Percentiles rank a stretch among this genome's conserved stretches.
Conservation (phyloP, 805 yeast species). For the Saturnispora silvae region DNA sequence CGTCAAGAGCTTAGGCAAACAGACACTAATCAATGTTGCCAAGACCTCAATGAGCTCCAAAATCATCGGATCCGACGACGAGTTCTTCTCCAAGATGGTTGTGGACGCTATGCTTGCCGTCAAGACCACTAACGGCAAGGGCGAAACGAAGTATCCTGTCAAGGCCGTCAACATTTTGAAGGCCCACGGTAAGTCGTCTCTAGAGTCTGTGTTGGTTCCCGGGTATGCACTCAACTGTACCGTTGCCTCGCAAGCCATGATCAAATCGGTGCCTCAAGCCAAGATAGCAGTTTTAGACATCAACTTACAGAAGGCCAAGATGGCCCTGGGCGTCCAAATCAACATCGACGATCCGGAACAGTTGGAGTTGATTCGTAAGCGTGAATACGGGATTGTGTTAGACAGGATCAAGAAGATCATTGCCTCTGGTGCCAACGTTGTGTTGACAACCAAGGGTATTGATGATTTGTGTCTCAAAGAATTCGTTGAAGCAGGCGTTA, state of each 20-base stretch:
- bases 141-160: slow-evolving; percentile 87
- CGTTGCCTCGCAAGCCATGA: slow-evolving; percentile 95
- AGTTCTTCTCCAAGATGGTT: slow-evolving; percentile 79
- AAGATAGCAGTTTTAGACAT: slow-evolving; percentile 83
- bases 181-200: slow-evolving; percentile 91
- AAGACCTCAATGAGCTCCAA: slow-evolving; percentile 96
- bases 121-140: slow-evolving; percentile 77
- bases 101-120: slow-evolving; percentile 95
- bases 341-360: slow-evolving; percentile 91
- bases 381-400: slow-evolving; percentile 76
- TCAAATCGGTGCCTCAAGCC: slow-evolving; percentile 56
- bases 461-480: slow-evolving; percentile 87
- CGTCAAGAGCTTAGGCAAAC: slow-evolving; percentile 72
- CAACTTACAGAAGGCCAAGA: slow-evolving; percentile 88
- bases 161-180: slow-evolving; percentile 93
- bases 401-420: slow-evolving; percentile 77
- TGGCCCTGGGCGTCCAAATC: slow-evolving; percentile 98
- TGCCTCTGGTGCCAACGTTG: slow-evolving; percentile 85
- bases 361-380: slow-evolving; percentile 79
- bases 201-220: slow-evolving; percentile 74
- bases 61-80: slow-evolving; percentile 89
- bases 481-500: slow-evolving; percentile 82
- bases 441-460: slow-evolving; percentile 87
- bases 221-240: slow-evolving; percentile 98
- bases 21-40: slow-evolving; percentile 81